Conservation (phyloP, 768 basidiomycete genomes). For the Suillus lakei region DNA sequence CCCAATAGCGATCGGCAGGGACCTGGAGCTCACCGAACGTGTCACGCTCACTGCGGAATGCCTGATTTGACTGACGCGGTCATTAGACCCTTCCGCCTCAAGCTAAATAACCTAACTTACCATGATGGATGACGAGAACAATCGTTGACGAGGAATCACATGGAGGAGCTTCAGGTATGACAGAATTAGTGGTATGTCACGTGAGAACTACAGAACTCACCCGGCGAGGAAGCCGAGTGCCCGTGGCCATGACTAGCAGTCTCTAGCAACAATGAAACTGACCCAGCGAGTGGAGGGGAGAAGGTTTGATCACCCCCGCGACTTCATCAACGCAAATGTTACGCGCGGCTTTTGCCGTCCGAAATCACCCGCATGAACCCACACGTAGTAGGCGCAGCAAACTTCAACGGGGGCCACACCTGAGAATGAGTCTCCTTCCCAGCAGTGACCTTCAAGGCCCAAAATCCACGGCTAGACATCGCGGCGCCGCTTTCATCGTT, state of each 20-base stretch:
- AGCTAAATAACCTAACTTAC: slow-evolving; percentile 22
- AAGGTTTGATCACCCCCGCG: neutral
- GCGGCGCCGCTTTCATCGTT: neutral
- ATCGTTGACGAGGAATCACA: slow-evolving; percentile 13
- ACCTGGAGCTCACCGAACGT: slow-evolving; percentile 97
- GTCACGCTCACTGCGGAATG: slow-evolving; percentile 83
- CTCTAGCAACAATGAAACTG: neutral
- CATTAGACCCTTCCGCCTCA: neutral
- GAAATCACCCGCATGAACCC: slow-evolving; percentile 13
- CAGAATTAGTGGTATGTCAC: slow-evolving; percentile 20
- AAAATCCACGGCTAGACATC: neutral
- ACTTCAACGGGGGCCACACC: neutral
- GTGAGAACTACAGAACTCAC: slow-evolving; percentile 21
- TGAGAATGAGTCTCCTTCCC: neutral
- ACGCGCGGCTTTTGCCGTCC: slow-evolving; percentile 15
- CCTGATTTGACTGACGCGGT: slow-evolving; percentile 45
- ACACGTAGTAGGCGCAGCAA: neutral
- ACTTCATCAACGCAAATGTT: neutral
- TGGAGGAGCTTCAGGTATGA: slow-evolving; percentile 9
- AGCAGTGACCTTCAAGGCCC: neutral
- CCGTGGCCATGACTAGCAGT: slow-evolving; percentile 11
- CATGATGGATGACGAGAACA: slow-evolving; percentile 43
- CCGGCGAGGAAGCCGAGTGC: slow-evolving; percentile 14
- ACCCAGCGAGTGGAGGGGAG: neutral
- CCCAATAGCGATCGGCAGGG: slow-evolving; percentile 91